Base-by-base conservation (phyloP, 768 basidiomycete species). In the Tricholoma furcatifolium region DNA sequence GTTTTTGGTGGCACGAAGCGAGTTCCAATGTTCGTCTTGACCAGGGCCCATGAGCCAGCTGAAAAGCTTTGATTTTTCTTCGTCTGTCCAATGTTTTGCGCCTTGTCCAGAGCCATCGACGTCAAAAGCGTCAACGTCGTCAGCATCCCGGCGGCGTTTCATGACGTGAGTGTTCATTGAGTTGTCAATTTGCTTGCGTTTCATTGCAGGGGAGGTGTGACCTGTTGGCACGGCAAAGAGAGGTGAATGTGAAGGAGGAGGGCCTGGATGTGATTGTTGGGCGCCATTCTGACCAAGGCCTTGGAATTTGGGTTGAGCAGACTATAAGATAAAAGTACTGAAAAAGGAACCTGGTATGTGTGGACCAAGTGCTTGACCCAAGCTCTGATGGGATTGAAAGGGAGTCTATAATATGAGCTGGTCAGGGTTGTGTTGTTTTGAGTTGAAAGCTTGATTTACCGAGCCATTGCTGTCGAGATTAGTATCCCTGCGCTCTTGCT, bases 81-180 rank as follows among this genome's bases (percentile, higher is more conserved):
- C 87, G 65, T 90, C 89, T 0, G 87, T 87, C 88, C 88, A 91
- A 60, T 91, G 88, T 59, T 90, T 90, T 1, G 88, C 85, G 21
- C 88, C 88, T 54, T 81, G 79, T 4, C 70, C 77, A 8, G 67
- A 65, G 48, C 77, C 74, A 46, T 79, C 78, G 27, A 76, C 65
- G 59, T 82, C 80, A 55, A 72, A 77, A 40, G 58, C 60, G 46
- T 75, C 71, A 6, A 58, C 50, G 18, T 78, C 75, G 49, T 74
- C 75, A n/a, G 65, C 61, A 34, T 77, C 76, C 40, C 77, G 69
- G 32, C 79, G 74, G 41, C 80, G 74, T 69, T 80, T 81, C 57
- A 68, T 67, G 24, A 71, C 65, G 52, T 73, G 71, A 17, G 69
- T 56, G 46, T 50, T 64, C 45, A 71, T 60, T 36, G 66, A 40